A percentile compares a stretch with the other conserved stretches of the same genome.
These are phyloP conservation scores for Oryza longistaminata DNA, from an alignment of 176 grass and related monocot genomes.

Conservation along the genomic window DNA sequence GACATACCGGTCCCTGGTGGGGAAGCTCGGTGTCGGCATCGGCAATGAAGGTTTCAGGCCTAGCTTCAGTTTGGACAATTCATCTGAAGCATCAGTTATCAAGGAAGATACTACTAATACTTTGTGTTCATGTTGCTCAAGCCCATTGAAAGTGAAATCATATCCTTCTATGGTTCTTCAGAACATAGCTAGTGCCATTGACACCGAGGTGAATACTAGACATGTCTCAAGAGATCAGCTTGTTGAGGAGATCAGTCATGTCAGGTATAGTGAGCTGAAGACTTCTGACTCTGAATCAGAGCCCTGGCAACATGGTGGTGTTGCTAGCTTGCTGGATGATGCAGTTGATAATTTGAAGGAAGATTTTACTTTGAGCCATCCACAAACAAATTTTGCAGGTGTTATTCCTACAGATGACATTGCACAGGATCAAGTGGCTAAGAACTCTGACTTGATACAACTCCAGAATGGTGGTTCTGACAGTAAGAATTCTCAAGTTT, in stretches of 20 bases:
- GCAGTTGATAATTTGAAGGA: constrained; percentile 23
- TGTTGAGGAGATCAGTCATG: constrained; percentile 28
- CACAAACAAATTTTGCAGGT: not conserved
- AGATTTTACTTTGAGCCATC: not conserved
- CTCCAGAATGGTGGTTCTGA: not conserved
- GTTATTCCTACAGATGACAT: not conserved
- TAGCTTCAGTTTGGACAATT: not conserved
- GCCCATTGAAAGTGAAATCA: constrained; percentile 23
- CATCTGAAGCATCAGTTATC: not conserved
- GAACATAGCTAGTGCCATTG: constrained; percentile 12
- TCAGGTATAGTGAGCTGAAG: constrained; percentile 62
- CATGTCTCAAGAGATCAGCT: constrained; percentile 19
- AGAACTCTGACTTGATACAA: not conserved
- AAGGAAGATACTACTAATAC: constrained; percentile 8
- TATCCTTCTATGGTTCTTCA: constrained; percentile 43
- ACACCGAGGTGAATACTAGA: constrained; percentile 1
- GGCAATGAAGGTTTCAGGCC: not conserved
- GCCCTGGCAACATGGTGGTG: constrained; percentile 13
- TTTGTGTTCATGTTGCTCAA: constrained; percentile 52
- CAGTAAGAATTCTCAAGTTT: not conserved
- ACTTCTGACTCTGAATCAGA: constrained; percentile 75
- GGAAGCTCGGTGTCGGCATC: constrained; percentile 28
- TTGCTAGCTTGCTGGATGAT: constrained; percentile 5
- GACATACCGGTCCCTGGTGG: not conserved
- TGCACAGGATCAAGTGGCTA: not conserved